Conservation (phyloP, 305 asterid genomes). For the Petunia hybrid region DNA sequence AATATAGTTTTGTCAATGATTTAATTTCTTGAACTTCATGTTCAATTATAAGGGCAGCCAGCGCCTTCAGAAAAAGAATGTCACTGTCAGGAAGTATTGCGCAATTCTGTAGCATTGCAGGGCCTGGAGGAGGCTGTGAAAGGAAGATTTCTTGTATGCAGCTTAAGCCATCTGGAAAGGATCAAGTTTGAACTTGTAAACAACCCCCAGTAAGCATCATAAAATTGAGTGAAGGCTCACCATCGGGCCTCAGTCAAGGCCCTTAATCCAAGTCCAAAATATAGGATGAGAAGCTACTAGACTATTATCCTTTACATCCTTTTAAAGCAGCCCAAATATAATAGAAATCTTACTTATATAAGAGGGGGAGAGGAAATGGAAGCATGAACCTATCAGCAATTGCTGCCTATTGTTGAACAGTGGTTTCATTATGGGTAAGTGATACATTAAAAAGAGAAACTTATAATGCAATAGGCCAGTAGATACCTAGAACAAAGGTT, state of each 20-base stretch:
- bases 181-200: background rate
- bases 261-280: background rate
- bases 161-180: background rate
- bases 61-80: constrained; percentile 13
- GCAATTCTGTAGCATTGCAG: background rate
- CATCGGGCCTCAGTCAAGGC: background rate
- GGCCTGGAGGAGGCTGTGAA: background rate
- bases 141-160: background rate
- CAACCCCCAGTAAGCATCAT: background rate
- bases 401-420: background rate
- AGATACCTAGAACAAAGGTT: background rate
- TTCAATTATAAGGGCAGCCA: background rate
- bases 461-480: background rate
- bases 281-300: background rate
- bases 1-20: background rate
- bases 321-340: background rate
- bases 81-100: background rate
- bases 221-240: background rate
- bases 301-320: background rate
- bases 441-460: background rate
- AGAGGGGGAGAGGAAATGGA: background rate
- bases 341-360: background rate
- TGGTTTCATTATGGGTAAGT: background rate
- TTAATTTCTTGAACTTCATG: background rate
- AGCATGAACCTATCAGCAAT: background rate